phyloP scores from a whole-genome alignment of 2,329 filamentous ascomycete genomes.

The Proliferodiscus dingleyae region DNA sequence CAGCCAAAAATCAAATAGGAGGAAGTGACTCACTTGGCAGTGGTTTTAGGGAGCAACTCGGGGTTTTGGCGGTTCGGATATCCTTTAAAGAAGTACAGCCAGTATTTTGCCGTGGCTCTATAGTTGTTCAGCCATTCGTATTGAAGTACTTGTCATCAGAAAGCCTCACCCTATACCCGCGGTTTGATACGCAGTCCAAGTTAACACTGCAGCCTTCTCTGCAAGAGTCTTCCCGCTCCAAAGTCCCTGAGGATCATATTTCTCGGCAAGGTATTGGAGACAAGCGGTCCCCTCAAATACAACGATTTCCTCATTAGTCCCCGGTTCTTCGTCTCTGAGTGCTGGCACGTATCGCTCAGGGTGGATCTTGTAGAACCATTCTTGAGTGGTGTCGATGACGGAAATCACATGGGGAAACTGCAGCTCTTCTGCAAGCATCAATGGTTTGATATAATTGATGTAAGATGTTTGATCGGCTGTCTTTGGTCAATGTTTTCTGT shows the following conservation, averaged over 20 bases:
- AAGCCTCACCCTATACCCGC: conserved; percentile 32
- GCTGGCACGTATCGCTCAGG: conserved; percentile 35
- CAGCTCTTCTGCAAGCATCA: conserved; percentile 35
- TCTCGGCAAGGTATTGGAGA: conserved; percentile 33
- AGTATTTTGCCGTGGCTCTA: conserved; percentile 33
- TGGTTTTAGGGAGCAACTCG: conserved; percentile 13
- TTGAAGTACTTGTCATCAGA: background rate
- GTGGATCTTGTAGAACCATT: conserved; percentile 34
- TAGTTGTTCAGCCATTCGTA: background rate
- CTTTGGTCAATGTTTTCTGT: too few relatives aligned
- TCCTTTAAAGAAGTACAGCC: conserved; percentile 32
- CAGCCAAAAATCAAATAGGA: conserved; percentile 1
- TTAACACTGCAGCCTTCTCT: conserved; percentile 29
- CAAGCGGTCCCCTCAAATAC: conserved; percentile 37
- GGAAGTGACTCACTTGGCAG: conserved; percentile 5
- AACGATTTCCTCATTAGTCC: conserved; percentile 26
- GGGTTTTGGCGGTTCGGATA: conserved; percentile 29
- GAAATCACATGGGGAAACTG: conserved; percentile 30
- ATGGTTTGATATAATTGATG: conserved; percentile 38
- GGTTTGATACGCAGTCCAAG: conserved; percentile 35
- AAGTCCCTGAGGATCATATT: conserved; percentile 33
- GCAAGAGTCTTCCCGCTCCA: conserved; percentile 30
- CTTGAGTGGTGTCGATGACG: conserved; percentile 31
- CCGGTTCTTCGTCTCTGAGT: conserved; percentile 30
- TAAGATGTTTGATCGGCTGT: conserved; percentile 33